Evolutionary conservation across 2,329 filamentous ascomycete species (phyloP).

Genomic region (Pseudocercospora macadamiae): DNA sequence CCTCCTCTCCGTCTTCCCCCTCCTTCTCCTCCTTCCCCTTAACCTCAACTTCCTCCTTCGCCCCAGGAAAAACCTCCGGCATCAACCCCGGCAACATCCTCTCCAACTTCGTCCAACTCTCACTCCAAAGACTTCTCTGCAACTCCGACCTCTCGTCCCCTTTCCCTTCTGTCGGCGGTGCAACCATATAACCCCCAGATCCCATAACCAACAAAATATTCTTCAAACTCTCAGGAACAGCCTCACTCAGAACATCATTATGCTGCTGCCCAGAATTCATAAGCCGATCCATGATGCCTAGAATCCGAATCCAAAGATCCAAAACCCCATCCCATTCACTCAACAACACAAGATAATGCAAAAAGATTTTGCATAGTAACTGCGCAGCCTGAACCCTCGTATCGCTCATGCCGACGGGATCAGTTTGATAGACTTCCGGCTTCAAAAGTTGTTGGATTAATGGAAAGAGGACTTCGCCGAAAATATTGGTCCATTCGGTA

Average conservation of each 20-base stretch:
- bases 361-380: conserved; percentile 89
- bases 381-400: conserved; percentile 90
- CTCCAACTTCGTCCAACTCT: conserved; percentile 63
- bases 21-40: not conserved
- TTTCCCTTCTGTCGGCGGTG: conserved; percentile 50
- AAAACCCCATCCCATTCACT: conserved; percentile 87
- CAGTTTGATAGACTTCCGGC: conserved; percentile 90
- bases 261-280: conserved; percentile 86
- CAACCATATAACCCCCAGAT: conserved; percentile 79
- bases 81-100: conserved; percentile 64
- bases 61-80: conserved; percentile 60
- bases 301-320: conserved; percentile 87
- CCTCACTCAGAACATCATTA: conserved; percentile 76
- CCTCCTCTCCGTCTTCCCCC: not conserved
- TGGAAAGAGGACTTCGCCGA: conserved; percentile 90
- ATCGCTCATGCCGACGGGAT: conserved; percentile 91
- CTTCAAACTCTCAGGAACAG: conserved; percentile 91
- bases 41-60: conserved; percentile 19
- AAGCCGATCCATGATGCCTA: conserved; percentile 94
- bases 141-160: conserved; percentile 44
- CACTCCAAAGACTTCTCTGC: conserved; percentile 61
- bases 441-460: conserved; percentile 85
- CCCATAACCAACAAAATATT: conserved; percentile 96
- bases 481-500: conserved; percentile 87
- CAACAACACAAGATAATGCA: conserved; percentile 86